These are phyloP conservation scores for Neonectria faginata DNA, from an alignment of 2,329 filamentous ascomycete genomes.

Conservation along the genomic window DNA sequence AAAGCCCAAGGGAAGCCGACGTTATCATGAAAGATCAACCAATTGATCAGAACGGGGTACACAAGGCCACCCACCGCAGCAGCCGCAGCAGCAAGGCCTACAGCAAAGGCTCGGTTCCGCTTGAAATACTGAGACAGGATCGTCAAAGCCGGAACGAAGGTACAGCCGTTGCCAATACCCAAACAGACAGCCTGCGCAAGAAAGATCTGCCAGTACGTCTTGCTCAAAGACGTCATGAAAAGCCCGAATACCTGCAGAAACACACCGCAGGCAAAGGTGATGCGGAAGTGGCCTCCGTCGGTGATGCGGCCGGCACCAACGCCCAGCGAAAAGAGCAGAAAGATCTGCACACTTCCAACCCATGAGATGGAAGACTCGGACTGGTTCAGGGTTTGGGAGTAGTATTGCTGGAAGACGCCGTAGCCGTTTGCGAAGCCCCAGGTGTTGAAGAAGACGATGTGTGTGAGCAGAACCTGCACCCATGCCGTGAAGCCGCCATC, in stretches of 20 bases:
- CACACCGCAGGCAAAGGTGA: constrained; percentile 53
- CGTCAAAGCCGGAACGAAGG: constrained; percentile 69
- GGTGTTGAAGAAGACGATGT: constrained; percentile 57
- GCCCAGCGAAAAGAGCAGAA: constrained; percentile 56
- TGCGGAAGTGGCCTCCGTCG: constrained; percentile 58
- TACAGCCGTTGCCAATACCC: constrained; percentile 64
- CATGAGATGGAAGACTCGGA: constrained; percentile 56
- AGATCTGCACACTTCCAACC: constrained; percentile 59
- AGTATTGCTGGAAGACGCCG: constrained; percentile 60
- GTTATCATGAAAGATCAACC: constrained; percentile 55
- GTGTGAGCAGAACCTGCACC: constrained; percentile 50
- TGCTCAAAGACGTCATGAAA: constrained; percentile 57
- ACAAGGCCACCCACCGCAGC: constrained; percentile 66
- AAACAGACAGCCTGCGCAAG: constrained; percentile 62
- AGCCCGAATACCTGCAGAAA: constrained; percentile 57
- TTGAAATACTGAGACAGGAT: constrained; percentile 73
- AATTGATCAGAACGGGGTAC: constrained; percentile 61
- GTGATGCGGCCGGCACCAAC: constrained; percentile 56
- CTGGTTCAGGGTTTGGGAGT: constrained; percentile 50
- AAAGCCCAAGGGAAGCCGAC: constrained; percentile 69
- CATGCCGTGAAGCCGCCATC: constrained; percentile 44
- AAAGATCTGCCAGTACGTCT: constrained; percentile 62
- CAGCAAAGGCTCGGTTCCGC: constrained; percentile 64
- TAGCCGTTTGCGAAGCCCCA: constrained; percentile 62
- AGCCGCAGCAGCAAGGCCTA: constrained; percentile 69